These are phyloP conservation scores for Cichorium intybus DNA, from an alignment of 140 eudicot species.

Conservation along the genomic window DNA sequence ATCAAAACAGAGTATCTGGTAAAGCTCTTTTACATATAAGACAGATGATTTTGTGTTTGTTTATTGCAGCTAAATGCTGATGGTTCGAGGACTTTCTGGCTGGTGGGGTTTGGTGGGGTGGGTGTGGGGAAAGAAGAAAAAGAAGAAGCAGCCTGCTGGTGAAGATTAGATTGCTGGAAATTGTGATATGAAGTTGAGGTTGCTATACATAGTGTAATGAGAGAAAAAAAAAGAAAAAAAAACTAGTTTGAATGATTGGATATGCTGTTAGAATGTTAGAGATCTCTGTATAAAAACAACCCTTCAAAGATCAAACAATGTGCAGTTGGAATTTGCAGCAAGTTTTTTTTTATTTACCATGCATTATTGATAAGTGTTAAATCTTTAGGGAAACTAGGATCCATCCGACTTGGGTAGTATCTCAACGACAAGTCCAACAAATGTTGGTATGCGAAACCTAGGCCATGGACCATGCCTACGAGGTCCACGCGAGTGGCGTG, in stretches of 20 bases:
- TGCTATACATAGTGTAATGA: slow-evolving; percentile 21
- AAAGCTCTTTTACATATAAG: neutral
- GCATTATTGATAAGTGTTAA: neutral
- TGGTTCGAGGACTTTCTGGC: neutral
- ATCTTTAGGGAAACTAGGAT: too few relatives aligned
- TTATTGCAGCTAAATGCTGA: slow-evolving; percentile 25
- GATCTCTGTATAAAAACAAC: slow-evolving; percentile 33
- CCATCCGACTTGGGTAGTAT: too few relatives aligned
- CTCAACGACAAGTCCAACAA: too few relatives aligned
- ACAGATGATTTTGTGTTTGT: neutral
- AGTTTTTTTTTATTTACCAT: neutral
- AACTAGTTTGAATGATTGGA: slow-evolving; percentile 23
- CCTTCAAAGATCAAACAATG: slow-evolving; percentile 30
- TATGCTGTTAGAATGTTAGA: slow-evolving; percentile 26
- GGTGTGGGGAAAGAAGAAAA: neutral
- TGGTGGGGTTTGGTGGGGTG: slow-evolving; percentile 10
- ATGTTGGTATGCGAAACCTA: too few relatives aligned
- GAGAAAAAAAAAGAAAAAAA: neutral
- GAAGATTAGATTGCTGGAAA: slow-evolving; percentile 22
- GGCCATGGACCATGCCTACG: too few relatives aligned
- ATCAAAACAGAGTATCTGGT: neutral
- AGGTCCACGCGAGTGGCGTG: too few relatives aligned
- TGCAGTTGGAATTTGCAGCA: slow-evolving; percentile 30
- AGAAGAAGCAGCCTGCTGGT: slow-evolving; percentile 15
- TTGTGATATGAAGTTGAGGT: slow-evolving; percentile 14